Conservation (phyloP, 495 filamentous ascomycete genomes). For the Cetradonia linearis region DNA sequence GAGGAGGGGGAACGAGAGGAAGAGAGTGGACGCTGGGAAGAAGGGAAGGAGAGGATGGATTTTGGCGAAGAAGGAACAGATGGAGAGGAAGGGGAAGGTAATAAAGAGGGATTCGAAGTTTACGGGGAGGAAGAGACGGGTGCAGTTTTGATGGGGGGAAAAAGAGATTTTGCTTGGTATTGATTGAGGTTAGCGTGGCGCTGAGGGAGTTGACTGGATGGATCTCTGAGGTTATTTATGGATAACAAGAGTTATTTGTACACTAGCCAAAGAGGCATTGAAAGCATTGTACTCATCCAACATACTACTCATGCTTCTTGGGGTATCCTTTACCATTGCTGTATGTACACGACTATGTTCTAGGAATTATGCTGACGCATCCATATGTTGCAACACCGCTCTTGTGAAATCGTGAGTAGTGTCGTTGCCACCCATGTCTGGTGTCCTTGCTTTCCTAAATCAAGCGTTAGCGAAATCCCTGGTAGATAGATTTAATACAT, state of each 20-base stretch:
- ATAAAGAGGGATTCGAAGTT: slow-evolving; percentile 87
- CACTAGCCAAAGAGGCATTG: background rate
- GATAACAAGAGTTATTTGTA: background rate
- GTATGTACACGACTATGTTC: slow-evolving; percentile 7
- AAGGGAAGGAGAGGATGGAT: slow-evolving; percentile 91
- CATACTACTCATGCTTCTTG: background rate
- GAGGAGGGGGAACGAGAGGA: slow-evolving; percentile 42
- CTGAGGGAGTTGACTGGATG: background rate
- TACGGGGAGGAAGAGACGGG: slow-evolving; percentile 76
- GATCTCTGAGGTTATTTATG: background rate
- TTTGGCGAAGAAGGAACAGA: slow-evolving; percentile 87
- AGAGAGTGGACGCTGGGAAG: slow-evolving; percentile 34
- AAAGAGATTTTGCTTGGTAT: background rate
- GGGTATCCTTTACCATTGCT: background rate
- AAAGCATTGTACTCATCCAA: slow-evolving; percentile 3
- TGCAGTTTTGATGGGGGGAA: slow-evolving; percentile 37
- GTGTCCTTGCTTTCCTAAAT: slow-evolving; percentile 67
- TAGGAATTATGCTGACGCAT: slow-evolving; percentile 29
- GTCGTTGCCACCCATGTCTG: slow-evolving; percentile 85
- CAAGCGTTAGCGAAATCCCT: slow-evolving; percentile 26
- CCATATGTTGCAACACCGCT: slow-evolving; percentile 90
- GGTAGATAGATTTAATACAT: slow-evolving; percentile 28
- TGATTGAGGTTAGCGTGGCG: slow-evolving; percentile 9
- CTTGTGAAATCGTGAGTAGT: slow-evolving; percentile 92
- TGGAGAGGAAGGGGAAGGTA: slow-evolving; percentile 86